Conservation (phyloP, 192 early-diverging fungal genomes). For the Oehlia diaphana region DNA sequence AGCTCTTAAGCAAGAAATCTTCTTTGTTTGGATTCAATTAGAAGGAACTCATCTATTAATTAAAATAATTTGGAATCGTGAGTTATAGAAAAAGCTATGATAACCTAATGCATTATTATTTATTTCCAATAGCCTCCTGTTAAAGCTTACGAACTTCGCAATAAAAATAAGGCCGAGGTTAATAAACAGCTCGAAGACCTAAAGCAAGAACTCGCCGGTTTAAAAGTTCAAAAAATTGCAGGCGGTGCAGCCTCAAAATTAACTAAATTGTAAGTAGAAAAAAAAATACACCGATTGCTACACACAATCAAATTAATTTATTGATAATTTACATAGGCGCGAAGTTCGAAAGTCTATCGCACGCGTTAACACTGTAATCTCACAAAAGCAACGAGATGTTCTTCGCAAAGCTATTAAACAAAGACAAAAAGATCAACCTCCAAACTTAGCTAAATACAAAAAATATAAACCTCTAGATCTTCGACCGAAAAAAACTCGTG, state of each 20-base stretch:
- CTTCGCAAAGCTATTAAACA: conserved; percentile 83
- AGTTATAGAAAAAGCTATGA: too few relatives aligned
- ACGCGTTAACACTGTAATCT: conserved; percentile 93
- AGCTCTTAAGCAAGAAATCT: background rate
- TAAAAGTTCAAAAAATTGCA: conserved; percentile 94
- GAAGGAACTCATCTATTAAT: background rate
- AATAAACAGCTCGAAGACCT: conserved; percentile 89
- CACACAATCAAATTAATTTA: too few relatives aligned
- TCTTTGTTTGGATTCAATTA: background rate
- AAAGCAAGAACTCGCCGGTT: conserved; percentile 89
- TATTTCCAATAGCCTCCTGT: conserved; percentile 56
- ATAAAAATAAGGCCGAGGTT: conserved; percentile 92
- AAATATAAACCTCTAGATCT: conserved; percentile 96
- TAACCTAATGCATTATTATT: background rate
- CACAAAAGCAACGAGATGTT: conserved; percentile 87
- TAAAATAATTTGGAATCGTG: background rate
- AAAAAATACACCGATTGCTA: background rate
- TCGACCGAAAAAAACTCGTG: conserved; percentile 98
- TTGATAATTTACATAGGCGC: conserved; percentile 47
- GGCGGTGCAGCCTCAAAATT: conserved; percentile 78
- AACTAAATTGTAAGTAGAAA: conserved; percentile 72
- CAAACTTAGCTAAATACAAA: conserved; percentile 55
- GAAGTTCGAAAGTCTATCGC: conserved; percentile 93
- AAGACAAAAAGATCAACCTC: too few relatives aligned
- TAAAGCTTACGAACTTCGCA: conserved; percentile 92